phyloP scores from a whole-genome alignment of 2,329 filamentous ascomycete genomes.

The Aspergillus sergii region DNA sequence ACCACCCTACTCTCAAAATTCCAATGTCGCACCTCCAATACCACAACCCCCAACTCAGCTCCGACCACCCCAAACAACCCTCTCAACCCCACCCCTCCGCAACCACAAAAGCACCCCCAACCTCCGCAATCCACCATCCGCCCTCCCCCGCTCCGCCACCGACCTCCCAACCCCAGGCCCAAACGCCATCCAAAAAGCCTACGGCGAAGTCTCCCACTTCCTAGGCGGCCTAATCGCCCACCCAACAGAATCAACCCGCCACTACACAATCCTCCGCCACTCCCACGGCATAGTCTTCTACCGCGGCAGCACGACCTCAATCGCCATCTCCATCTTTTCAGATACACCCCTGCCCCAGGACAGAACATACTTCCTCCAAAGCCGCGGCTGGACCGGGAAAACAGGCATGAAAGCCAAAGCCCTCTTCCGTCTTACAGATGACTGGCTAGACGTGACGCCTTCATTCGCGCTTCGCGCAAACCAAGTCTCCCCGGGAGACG shows the following conservation, averaged over 20 bases:
- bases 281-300: slow-evolving; percentile 67
- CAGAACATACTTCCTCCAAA: slow-evolving; percentile 68
- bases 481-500: slow-evolving; percentile 59
- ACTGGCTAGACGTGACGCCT: slow-evolving; percentile 72
- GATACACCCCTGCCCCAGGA: slow-evolving; percentile 59
- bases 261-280: slow-evolving; percentile 69
- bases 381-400: slow-evolving; percentile 68
- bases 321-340: slow-evolving; percentile 66
- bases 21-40: not conserved
- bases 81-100: not conserved
- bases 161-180: not conserved
- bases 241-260: slow-evolving; percentile 65
- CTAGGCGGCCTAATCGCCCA: slow-evolving; percentile 66
- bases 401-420: slow-evolving; percentile 69
- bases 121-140: not conserved
- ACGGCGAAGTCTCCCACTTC: slow-evolving; percentile 63
- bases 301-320: slow-evolving; percentile 64
- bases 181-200: slow-evolving; percentile 35
- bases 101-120: not conserved
- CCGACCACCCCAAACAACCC: not conserved
- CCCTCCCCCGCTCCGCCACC: not conserved
- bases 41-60: not conserved
- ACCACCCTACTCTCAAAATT: not conserved
- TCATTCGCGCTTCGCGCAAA: slow-evolving; percentile 48
- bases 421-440: slow-evolving; percentile 59